Percentiles rank a stretch among this genome's conserved stretches.
These are phyloP conservation scores for Ploettnerulaceae sp. DNA, from an alignment of 2,329 filamentous ascomycete species.

Conservation along the genomic window DNA sequence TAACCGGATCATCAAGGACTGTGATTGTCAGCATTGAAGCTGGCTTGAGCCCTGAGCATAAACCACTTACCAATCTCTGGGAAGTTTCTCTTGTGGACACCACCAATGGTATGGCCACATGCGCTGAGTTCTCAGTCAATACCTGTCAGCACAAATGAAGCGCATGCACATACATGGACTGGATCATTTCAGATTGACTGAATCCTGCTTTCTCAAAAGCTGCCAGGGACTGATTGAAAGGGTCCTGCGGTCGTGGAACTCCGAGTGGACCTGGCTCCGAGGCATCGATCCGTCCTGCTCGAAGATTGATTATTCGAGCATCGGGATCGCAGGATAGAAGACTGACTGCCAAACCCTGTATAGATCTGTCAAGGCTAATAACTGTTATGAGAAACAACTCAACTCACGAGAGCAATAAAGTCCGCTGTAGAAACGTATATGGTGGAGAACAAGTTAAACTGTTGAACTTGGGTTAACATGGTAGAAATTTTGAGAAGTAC, in stretches of 20 bases:
- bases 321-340: slow-evolving; percentile 12
- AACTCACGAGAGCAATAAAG: slow-evolving; percentile 20
- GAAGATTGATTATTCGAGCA: slow-evolving; percentile 14
- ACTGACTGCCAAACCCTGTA: slow-evolving; percentile 15
- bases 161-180: slow-evolving; percentile 12
- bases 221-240: slow-evolving; percentile 11
- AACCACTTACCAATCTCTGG: slow-evolving; percentile 13
- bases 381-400: background rate
- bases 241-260: slow-evolving; percentile 19
- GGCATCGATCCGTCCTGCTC: slow-evolving; percentile 26
- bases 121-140: slow-evolving; percentile 4
- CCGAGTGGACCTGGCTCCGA: slow-evolving; percentile 18
- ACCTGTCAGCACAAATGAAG: background rate
- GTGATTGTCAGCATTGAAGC: too few relatives aligned
- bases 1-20: background rate
- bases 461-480: background rate
- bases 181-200: slow-evolving; percentile 22
- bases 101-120: slow-evolving; percentile 15
- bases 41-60: too few relatives aligned
- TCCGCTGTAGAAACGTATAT: slow-evolving; percentile 18
- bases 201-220: slow-evolving; percentile 25
- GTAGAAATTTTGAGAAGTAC: background rate
- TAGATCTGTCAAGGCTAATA: background rate
- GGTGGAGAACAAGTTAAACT: slow-evolving; percentile 14
- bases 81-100: slow-evolving; percentile 12